Base-by-base conservation (phyloP, 352 stramenopile species). In the Pythium graminicola region DNA sequence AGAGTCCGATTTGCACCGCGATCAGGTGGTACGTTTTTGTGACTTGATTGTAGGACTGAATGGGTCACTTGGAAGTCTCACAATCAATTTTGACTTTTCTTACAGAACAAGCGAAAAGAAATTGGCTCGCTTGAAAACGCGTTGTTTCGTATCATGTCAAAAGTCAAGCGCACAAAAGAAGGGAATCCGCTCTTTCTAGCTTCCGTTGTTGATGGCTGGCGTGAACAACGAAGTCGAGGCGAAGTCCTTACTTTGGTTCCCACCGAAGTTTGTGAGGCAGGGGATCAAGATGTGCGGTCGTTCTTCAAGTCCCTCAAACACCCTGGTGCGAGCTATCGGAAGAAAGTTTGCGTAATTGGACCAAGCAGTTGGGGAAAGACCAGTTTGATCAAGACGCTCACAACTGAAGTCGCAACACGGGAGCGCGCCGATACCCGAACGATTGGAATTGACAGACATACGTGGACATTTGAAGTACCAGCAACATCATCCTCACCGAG, bases 361-460 rank as follows among this genome's bases (percentile, higher is more conserved):
- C n/a, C 0, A 7, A 64, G 57, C 17, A 26, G 31, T 8, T 69
- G 56, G 60, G 61, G 65, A 2, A 72, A 70, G 27, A 72, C 65
- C 0, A 70, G 60, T 14, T 50, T 72, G 28, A 67, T 72, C 54
- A 72, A 72, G 24, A 67, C 48, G 24, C 48, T 69, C 16, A 67
- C 26, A 6, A 43, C 17, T 17, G 41, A 57, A 4, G 28, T 29
- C 6, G 14, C 56, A 1, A 57, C 39, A 6, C 50, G 61, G 4
- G 56, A 70, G 39, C 27, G 27, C 1, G 49, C 47, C 6, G 60
- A 64, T 16, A 29, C 38, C 6, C 65, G 60, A 4, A 72, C 65
- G 0, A 65, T 67, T 19, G 65, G 65, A 5, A 67, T 72, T 13
- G 61, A 72, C 26, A 45, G 62, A 10, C 62, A 64, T 20, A 36